Percentiles rank a stretch among this genome's conserved stretches.
phyloP scores from a whole-genome alignment of 768 basidiomycete species.

The Leccinum fibrillosum region DNA sequence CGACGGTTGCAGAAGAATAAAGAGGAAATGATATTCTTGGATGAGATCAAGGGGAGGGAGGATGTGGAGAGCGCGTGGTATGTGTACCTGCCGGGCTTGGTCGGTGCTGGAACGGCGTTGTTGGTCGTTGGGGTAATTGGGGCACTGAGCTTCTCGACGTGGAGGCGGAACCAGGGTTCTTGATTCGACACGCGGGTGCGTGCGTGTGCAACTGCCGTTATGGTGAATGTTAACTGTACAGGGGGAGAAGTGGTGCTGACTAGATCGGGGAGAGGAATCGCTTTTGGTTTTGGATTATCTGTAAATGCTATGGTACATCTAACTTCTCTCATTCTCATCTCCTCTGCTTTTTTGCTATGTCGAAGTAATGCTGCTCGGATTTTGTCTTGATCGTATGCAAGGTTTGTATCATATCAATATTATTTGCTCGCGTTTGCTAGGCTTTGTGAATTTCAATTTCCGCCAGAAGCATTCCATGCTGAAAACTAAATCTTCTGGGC shows the following conservation, averaged over 20 bases:
- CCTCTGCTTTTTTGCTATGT: conserved; percentile 10
- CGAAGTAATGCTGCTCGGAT: conserved; percentile 5
- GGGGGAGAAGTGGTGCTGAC: neutral
- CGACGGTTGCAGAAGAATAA: conserved; percentile 47
- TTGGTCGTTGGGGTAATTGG: conserved; percentile 78
- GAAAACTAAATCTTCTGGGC: neutral
- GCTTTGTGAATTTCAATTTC: neutral
- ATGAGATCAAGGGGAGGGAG: conserved; percentile 43
- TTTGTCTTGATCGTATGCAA: neutral
- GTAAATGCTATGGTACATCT: conserved; percentile 16
- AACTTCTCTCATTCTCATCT: neutral
- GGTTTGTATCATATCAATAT: neutral
- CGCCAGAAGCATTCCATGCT: neutral
- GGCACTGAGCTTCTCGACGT: conserved; percentile 69
- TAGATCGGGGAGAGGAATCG: neutral
- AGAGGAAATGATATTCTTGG: conserved; percentile 49
- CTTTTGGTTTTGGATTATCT: conserved; percentile 1
- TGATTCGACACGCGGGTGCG: conserved; percentile 22
- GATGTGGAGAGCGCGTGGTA: conserved; percentile 78
- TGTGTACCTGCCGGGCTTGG: conserved; percentile 70
- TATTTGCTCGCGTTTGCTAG: neutral
- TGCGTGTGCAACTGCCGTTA: neutral
- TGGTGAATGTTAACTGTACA: neutral
- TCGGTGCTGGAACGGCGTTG: conserved; percentile 82
- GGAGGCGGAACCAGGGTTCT: conserved; percentile 64